These are phyloP conservation scores for Penicillium sp. DNA, from an alignment of 2,329 filamentous ascomycete genomes.

Conservation along the genomic window DNA sequence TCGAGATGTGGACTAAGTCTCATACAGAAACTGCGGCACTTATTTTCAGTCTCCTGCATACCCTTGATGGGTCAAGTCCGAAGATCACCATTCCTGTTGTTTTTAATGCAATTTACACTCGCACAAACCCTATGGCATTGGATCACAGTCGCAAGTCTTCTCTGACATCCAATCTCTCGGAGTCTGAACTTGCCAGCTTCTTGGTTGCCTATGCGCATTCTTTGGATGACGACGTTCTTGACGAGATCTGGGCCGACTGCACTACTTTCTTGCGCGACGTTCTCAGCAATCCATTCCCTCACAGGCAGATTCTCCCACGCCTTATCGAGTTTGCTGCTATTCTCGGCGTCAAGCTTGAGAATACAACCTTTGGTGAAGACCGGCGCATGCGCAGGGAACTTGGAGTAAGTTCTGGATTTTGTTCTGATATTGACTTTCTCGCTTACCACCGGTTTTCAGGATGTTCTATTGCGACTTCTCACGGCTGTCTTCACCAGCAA, in stretches of 20 bases:
- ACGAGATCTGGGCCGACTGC: slow-evolving; percentile 96
- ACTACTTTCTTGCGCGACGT: slow-evolving; percentile 85
- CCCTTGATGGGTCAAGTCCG: slow-evolving; percentile 82
- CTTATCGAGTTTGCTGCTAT: slow-evolving; percentile 84
- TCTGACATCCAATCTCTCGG: slow-evolving; percentile 74
- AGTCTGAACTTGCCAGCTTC: slow-evolving; percentile 80
- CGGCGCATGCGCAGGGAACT: slow-evolving; percentile 84
- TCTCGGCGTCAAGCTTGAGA: slow-evolving; percentile 90
- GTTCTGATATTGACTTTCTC: no score
- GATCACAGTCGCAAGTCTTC: slow-evolving; percentile 79
- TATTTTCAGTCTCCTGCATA: slow-evolving; percentile 80
- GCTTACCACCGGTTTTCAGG: slow-evolving; percentile 47
- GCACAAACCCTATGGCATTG: slow-evolving; percentile 75
- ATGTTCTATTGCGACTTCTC: slow-evolving; percentile 79
- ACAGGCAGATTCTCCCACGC: slow-evolving; percentile 80
- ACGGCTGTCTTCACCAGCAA: slow-evolving; percentile 92
- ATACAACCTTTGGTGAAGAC: slow-evolving; percentile 95
- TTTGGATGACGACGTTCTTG: slow-evolving; percentile 92
- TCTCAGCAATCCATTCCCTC: slow-evolving; percentile 86
- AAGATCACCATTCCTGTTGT: slow-evolving; percentile 88
- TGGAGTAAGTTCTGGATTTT: slow-evolving; percentile 66
- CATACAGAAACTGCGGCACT: slow-evolving; percentile 52
- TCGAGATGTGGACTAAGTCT: slow-evolving; percentile 69
- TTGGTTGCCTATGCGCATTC: slow-evolving; percentile 84
- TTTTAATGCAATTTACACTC: slow-evolving; percentile 93